phyloP scores from a whole-genome alignment of 306 rosid species.

The Corylus americana region DNA sequence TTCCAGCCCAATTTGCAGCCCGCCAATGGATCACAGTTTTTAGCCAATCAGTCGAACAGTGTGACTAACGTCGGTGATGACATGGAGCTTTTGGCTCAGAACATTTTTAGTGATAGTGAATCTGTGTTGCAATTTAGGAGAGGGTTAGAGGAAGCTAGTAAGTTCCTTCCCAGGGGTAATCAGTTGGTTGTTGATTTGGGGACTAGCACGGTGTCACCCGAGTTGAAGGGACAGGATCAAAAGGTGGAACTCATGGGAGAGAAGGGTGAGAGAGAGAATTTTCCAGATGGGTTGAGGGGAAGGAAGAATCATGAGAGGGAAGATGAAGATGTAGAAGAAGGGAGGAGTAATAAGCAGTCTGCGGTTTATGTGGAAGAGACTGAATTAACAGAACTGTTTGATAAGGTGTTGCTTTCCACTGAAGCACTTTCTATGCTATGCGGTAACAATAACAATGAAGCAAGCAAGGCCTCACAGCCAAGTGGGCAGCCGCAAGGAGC shows the following conservation, averaged over 20 bases:
- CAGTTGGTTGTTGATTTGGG: neutral
- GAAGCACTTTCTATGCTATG: conserved; percentile 8
- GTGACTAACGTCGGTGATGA: neutral
- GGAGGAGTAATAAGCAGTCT: conserved; percentile 45
- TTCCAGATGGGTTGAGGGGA: conserved; percentile 1
- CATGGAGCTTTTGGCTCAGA: neutral
- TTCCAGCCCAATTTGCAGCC: neutral
- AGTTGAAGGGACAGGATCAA: neutral
- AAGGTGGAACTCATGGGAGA: neutral
- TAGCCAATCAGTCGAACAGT: neutral
- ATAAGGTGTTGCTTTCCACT: conserved; percentile 38
- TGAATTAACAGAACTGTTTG: conserved; percentile 38
- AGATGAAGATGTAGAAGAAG: conserved; percentile 35
- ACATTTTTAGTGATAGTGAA: neutral
- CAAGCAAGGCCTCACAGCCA: neutral
- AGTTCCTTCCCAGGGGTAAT: conserved; percentile 9
- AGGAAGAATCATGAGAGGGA: conserved; percentile 46
- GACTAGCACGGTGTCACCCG: neutral
- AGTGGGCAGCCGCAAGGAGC: neutral
- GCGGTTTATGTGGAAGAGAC: conserved; percentile 37
- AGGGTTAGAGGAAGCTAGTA: conserved; percentile 14
- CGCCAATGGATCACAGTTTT: neutral
- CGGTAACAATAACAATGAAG: neutral
- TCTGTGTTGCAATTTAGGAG: conserved; percentile 2
- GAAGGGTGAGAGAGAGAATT: conserved; percentile 6